Base-by-base conservation (phyloP, 345 rosid species). In the Kernera saxatilis region DNA sequence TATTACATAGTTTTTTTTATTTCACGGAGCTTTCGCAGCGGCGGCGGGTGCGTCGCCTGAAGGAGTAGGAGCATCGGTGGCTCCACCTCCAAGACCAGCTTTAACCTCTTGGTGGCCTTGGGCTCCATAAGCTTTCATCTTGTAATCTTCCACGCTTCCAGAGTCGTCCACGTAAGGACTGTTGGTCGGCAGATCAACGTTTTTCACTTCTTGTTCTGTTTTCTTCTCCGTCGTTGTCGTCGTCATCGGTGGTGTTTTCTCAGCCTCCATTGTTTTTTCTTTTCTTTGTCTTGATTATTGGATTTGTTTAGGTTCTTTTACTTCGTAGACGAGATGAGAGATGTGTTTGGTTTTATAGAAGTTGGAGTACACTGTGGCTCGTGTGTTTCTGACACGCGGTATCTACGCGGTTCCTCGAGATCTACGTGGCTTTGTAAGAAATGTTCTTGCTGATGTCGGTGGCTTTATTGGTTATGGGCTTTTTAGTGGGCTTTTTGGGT, bases 41-140 rank as follows among this genome's bases (percentile, higher is more conserved):
- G 80, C 45, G 36, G 79, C 68, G 15, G 82, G 25, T 11, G 54
- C 77, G 8, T 79, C 79, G 9, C 87, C 87, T 0, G 93, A 69
- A 63, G 75, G 87, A 71, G 90, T 85, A 22, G 97, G 89, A 23
- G 92, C 89, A 37, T 86, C 97, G 64, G 90, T 86, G 72, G 84
- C 32, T n/a, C 87, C 86, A 35, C 84, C 87, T 2, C 90, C 90
- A 0, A 74, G 84, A 69, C 88, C 87, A 18, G 82, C 51, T 52
- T 73, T 75, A 4, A 88, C 86, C n/a, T 81, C 73, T 14, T 39
- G 76, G 61, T 85, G 93, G 23, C 93, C 92, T 72, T 86, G 49
- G 3, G 87, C 76, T 67, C 90, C 88, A 64, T 88, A 90, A 1
- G 73, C 90, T 70, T 74, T 74, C 73, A 67, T 51, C 51, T 74